phyloP scores from a whole-genome alignment of 1,284 basidiomycete genomes.

The Cryptococcus hybrid region DNA sequence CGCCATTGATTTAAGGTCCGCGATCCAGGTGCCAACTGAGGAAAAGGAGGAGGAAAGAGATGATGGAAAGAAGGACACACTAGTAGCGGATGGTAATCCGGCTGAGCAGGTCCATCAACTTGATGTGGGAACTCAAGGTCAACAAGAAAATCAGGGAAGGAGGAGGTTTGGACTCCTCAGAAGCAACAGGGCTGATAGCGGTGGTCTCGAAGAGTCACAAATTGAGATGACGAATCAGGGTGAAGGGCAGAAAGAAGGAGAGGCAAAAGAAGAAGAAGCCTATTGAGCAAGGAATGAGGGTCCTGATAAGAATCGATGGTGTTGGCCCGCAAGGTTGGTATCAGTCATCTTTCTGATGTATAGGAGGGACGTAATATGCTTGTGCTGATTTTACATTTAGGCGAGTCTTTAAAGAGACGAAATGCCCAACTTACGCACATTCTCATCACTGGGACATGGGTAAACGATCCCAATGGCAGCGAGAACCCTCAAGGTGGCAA shows the following conservation, averaged over 20 bases:
- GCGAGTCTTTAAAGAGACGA: slow-evolving; percentile 55
- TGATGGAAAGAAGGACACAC: slow-evolving; percentile 1
- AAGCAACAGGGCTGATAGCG: slow-evolving; percentile 28
- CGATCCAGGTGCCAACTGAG: slow-evolving; percentile 32
- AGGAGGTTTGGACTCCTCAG: slow-evolving; percentile 35
- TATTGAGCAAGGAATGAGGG: slow-evolving; percentile 65
- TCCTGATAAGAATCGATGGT: slow-evolving; percentile 72
- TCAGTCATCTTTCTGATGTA: slow-evolving; percentile 14
- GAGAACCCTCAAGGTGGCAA: slow-evolving; percentile 50
- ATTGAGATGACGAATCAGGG: slow-evolving; percentile 39
- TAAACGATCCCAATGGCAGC: slow-evolving; percentile 27
- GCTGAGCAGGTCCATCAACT: slow-evolving; percentile 1
- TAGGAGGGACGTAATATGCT: background rate
- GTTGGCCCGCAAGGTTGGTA: slow-evolving; percentile 66
- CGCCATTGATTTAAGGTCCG: slow-evolving; percentile 40
- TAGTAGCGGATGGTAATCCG: background rate
- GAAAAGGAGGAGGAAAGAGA: slow-evolving; percentile 12
- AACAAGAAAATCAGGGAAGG: slow-evolving; percentile 4
- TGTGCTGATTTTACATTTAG: slow-evolving; percentile 14
- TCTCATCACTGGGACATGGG: slow-evolving; percentile 72
- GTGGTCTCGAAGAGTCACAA: slow-evolving; percentile 21
- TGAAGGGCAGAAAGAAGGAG: slow-evolving; percentile 41
- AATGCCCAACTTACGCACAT: slow-evolving; percentile 86
- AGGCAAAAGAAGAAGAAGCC: slow-evolving; percentile 52
- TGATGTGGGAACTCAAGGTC: background rate